Evolutionary conservation across 352 stramenopile species (phyloP), one percentile per base, ranked within the genome.

Genomic region (Peronospora belbahrii): DNA sequence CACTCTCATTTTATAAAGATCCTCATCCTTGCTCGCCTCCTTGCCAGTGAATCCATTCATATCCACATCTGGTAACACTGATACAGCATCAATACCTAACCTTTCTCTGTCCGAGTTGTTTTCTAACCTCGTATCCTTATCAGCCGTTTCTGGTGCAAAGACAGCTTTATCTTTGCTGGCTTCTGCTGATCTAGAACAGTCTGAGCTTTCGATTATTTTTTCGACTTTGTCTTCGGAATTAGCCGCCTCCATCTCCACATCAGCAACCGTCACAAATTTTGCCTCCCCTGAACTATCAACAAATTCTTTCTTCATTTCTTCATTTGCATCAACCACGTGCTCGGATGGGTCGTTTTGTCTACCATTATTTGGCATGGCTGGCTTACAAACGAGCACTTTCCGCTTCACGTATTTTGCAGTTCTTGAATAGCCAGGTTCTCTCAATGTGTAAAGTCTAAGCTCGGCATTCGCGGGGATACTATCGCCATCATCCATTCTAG

Each of bases 341-440:
- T 31, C 32, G 3, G 9, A 40, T 11, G 35, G 6, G 4, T 64
- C 14, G 6, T 49, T 39, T 9, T 42, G 5, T 11, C 32, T 24
- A 1, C 18, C 35, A 42, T 54, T 14, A 6, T 42, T 34, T 19
- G 7, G 8, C 4, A 9, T 23, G 11, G n/a, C n/a, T 23, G 48
- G 37, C 11, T 54, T 61, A 4, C 45, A 55, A 18, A 70, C n/a
- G n/a, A 32, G 31, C 3, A 83, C 48, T 57, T 69, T 80, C 27
- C 68, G 48, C 54, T 73, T 80, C 8, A 83, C 60, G 20, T 83
- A 83, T 42, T 73, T 78, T 7, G 56, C 52, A 33, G 63, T 50
- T 44, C 56, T 54, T 20, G 66, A 8, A 19, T 51, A 10, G 18
- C 19, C 31, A n/a, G 46, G 8, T 31, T 42, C 25, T 33, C 48